These are phyloP conservation scores for Coemansia sp. DNA, from an alignment of 192 early-diverging fungal genomes.

Conservation along the genomic window DNA sequence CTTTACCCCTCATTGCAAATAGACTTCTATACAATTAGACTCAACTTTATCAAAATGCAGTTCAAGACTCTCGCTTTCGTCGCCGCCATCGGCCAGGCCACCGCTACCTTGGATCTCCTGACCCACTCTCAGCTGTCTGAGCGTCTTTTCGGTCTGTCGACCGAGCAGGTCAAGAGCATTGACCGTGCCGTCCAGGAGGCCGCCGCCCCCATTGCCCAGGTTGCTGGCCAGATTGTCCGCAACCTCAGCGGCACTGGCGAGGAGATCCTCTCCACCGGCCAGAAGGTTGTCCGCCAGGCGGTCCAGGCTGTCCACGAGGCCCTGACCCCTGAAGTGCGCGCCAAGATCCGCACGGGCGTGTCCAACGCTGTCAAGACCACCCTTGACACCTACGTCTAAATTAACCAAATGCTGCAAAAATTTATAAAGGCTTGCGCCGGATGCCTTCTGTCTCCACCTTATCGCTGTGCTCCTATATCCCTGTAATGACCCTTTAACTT, in stretches of 20 bases:
- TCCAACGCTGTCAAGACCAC: constrained; percentile 58
- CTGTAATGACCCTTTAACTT: background rate
- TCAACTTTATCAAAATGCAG: constrained; percentile 33
- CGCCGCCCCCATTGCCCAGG: constrained; percentile 47
- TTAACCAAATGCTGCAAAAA: background rate
- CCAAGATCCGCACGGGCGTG: constrained; percentile 54
- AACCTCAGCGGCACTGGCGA: constrained; percentile 47
- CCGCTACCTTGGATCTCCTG: constrained; percentile 46
- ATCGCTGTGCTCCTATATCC: background rate
- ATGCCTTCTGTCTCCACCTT: too few species aligned
- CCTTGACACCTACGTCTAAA: constrained; percentile 52
- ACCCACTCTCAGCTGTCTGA: constrained; percentile 54
- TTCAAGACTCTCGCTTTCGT: constrained; percentile 51
- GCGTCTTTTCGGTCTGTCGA: constrained; percentile 47
- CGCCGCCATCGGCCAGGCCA: constrained; percentile 50
- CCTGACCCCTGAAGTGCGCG: constrained; percentile 47
- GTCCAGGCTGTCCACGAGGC: constrained; percentile 47
- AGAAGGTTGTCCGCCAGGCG: constrained; percentile 45
- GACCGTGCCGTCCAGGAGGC: constrained; percentile 54
- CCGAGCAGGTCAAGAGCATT: constrained; percentile 54
- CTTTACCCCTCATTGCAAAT: constrained; percentile 7
- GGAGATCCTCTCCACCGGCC: constrained; percentile 29
- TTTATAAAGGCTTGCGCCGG: background rate
- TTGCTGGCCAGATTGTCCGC: constrained; percentile 50
- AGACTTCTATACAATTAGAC: background rate